Conservation (phyloP, 75 land plant species). For the Pinus albicaulis region DNA sequence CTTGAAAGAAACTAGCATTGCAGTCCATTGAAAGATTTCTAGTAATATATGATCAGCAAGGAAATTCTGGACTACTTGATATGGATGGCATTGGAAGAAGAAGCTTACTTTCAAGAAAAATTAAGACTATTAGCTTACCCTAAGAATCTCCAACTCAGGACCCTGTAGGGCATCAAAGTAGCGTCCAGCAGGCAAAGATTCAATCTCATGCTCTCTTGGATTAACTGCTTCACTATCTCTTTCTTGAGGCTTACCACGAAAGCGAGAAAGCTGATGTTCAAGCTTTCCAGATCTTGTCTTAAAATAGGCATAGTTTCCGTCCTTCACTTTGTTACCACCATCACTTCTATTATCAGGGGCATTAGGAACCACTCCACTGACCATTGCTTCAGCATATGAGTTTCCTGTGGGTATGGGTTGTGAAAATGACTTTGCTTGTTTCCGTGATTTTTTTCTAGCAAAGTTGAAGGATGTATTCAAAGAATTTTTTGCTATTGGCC, state of each 20-base stretch:
- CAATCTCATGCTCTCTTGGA: slow-evolving; percentile 12
- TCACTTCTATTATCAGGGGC: slow-evolving; percentile 9
- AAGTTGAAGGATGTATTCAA: not conserved
- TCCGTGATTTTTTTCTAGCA: not conserved
- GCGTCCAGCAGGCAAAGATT: slow-evolving; percentile 55
- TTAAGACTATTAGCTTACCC: slow-evolving; percentile 30
- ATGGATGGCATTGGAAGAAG: not conserved
- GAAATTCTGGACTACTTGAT: not conserved
- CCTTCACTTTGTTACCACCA: slow-evolving; percentile 14
- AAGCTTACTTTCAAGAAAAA: not conserved
- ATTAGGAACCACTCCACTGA: not conserved
- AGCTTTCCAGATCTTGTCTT: slow-evolving; percentile 63
- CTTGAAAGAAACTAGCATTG: not conserved
- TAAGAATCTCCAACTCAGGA: slow-evolving; percentile 74
- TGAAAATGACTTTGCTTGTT: slow-evolving; percentile 29
- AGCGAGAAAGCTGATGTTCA: slow-evolving; percentile 53
- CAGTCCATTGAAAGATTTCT: not conserved
- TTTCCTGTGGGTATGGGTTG: slow-evolving; percentile 39
- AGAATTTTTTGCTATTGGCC: not conserved
- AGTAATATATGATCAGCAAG: not conserved
- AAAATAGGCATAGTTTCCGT: slow-evolving; percentile 49
- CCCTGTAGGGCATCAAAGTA: slow-evolving; percentile 86
- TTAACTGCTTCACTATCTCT: not conserved
- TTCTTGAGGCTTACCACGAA: slow-evolving; percentile 39
- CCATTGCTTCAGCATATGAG: slow-evolving; percentile 7